Evolutionary conservation across 2,329 filamentous ascomycete genomes (phyloP).

Genomic region (Colletotrichum tropicicola): DNA sequence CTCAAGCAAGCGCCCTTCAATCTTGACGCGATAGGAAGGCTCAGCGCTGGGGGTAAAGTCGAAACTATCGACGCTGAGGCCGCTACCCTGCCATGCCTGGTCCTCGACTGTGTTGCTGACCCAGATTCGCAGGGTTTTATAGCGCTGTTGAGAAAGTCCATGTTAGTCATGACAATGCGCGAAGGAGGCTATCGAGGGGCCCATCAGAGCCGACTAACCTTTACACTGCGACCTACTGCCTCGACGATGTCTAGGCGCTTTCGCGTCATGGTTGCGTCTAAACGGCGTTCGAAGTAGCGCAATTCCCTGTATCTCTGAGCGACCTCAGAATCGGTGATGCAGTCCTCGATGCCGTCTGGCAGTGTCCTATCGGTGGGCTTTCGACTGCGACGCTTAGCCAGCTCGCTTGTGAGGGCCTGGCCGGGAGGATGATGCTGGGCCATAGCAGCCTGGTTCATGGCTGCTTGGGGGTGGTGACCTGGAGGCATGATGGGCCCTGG

Average conservation of each 20-base stretch:
- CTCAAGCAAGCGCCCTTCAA: constrained; percentile 86
- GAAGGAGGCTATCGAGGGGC: background rate
- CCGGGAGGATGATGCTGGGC: constrained; percentile 57
- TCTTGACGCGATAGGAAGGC: constrained; percentile 88
- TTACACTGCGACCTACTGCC: constrained; percentile 76
- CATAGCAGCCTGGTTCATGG: constrained; percentile 63
- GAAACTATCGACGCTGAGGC: constrained; percentile 76
- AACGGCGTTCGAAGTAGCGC: constrained; percentile 84
- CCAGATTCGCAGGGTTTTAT: constrained; percentile 90
- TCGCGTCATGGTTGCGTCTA: constrained; percentile 93
- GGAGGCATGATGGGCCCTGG: constrained; percentile 66
- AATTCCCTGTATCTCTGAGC: constrained; percentile 81
- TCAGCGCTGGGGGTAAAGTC: constrained; percentile 83
- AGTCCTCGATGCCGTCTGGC: constrained; percentile 86
- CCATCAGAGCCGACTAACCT: constrained; percentile 52
- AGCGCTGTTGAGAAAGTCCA: constrained; percentile 58
- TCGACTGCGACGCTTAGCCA: constrained; percentile 78
- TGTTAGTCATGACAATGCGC: background rate
- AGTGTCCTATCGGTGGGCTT: constrained; percentile 96
- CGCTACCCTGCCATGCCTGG: constrained; percentile 87
- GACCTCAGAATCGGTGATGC: constrained; percentile 79
- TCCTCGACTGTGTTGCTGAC: constrained; percentile 94
- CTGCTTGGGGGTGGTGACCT: constrained; percentile 58
- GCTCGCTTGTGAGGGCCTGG: constrained; percentile 52
- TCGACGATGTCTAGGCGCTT: constrained; percentile 94